Percentiles rank a stretch among this genome's conserved stretches.
These are phyloP conservation scores for Hanseniaspora occidentalis DNA, from an alignment of 805 yeast genomes.

Conservation along the genomic window DNA sequence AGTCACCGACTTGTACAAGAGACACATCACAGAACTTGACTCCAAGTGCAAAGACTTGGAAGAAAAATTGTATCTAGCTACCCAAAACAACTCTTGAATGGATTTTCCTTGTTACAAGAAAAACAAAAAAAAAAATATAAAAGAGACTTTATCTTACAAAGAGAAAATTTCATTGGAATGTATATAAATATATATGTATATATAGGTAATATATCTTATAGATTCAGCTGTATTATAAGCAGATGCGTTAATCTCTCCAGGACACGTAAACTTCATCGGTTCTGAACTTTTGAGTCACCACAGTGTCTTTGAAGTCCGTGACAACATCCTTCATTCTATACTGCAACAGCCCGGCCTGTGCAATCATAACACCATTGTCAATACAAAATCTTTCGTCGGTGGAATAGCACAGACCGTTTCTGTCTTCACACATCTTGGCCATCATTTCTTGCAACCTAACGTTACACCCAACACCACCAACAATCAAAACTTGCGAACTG, in stretches of 20 bases:
- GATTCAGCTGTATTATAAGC: neutral
- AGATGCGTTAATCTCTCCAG: conserved; percentile 79
- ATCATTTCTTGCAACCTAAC: conserved; percentile 89
- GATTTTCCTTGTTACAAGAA: too few relatives aligned
- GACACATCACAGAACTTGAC: conserved; percentile 75
- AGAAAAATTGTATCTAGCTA: conserved; percentile 3
- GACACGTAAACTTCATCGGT: conserved; percentile 86
- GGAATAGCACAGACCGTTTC: conserved; percentile 78
- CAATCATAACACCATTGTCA: conserved; percentile 97
- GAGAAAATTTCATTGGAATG: neutral
- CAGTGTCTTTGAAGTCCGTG: conserved; percentile 49
- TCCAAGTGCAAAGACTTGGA: conserved; percentile 20
- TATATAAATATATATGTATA: too few relatives aligned
- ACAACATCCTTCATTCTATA: conserved; percentile 66
- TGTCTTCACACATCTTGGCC: conserved; percentile 83
- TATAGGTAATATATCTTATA: too few relatives aligned
- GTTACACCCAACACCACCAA: conserved; percentile 98
- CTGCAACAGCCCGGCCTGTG: conserved; percentile 88
- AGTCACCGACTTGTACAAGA: conserved; percentile 77
- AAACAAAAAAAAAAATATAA: too few relatives aligned
- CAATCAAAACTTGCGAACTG: conserved; percentile 79
- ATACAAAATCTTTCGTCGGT: conserved; percentile 96
- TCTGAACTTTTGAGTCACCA: conserved; percentile 86
- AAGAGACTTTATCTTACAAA: too few relatives aligned
- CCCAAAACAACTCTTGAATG: too few relatives aligned